Evolutionary conservation across 352 stramenopile species (phyloP).

Genomic region (Phytophthora capsici): DNA sequence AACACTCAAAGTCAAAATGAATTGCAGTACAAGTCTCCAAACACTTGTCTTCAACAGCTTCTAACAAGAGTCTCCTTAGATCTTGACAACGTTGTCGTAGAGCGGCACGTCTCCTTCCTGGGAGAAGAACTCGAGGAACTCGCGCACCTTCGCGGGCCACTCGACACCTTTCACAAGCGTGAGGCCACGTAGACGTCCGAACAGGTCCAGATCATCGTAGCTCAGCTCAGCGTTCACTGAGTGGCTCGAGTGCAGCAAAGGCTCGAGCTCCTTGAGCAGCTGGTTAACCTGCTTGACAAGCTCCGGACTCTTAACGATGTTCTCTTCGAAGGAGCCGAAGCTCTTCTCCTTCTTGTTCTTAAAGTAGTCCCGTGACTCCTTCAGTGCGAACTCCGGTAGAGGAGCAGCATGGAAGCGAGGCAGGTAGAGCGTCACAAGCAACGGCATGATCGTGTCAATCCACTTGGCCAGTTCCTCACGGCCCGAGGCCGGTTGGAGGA

Average conservation of each 20-base stretch:
- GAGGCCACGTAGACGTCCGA: slow-evolving; percentile 50
- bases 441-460: slow-evolving; percentile 37
- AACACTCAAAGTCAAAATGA: no score
- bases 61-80: slow-evolving; percentile 29
- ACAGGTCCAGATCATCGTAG: slow-evolving; percentile 68
- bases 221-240: slow-evolving; percentile 55
- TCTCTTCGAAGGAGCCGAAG: slow-evolving; percentile 48
- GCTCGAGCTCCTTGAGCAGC: slow-evolving; percentile 43
- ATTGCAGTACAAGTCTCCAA: no score
- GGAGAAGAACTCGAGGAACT: slow-evolving; percentile 57
- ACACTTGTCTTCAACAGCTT: no score
- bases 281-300: slow-evolving; percentile 49
- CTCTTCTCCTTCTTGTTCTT: slow-evolving; percentile 57
- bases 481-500: slow-evolving; percentile 41
- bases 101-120: slow-evolving; percentile 49
- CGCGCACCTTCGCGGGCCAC: slow-evolving; percentile 56
- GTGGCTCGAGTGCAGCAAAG: slow-evolving; percentile 44
- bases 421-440: slow-evolving; percentile 45
- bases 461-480: slow-evolving; percentile 54
- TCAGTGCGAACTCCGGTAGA: slow-evolving; percentile 54
- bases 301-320: slow-evolving; percentile 45
- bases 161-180: slow-evolving; percentile 61
- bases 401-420: slow-evolving; percentile 49
- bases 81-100: slow-evolving; percentile 53
- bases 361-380: slow-evolving; percentile 59